Evolutionary conservation across 257 asterid species (phyloP).

Genomic region (Solanum medicagineum): DNA sequence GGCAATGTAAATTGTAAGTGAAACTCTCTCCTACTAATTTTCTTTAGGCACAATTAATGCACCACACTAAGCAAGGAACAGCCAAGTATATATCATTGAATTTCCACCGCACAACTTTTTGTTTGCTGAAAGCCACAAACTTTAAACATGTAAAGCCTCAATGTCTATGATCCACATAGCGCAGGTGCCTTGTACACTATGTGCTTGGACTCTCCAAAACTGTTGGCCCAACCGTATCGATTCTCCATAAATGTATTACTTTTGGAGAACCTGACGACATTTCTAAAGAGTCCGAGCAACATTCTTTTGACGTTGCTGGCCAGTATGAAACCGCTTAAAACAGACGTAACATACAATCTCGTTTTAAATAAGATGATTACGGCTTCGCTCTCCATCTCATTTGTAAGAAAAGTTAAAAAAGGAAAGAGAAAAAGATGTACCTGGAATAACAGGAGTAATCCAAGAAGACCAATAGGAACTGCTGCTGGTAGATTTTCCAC

Average conservation of each 20-base stretch:
- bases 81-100: neutral
- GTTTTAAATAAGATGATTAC: neutral
- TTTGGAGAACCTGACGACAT: too few species aligned
- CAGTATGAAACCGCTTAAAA: neutral
- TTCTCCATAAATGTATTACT: too few species aligned
- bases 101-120: neutral
- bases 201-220: too few species aligned
- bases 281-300: neutral
- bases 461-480: conserved; percentile 77
- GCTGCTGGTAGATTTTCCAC: conserved; percentile 67
- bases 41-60: neutral
- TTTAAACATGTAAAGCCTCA: neutral
- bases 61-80: neutral
- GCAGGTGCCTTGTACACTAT: neutral
- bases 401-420: neutral
- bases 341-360: neutral
- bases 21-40: neutral
- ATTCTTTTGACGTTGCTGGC: neutral
- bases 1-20: neutral
- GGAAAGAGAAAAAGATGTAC: conserved; percentile 6
- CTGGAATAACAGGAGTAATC: conserved; percentile 86
- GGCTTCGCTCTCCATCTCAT: neutral
- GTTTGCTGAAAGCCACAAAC: neutral
- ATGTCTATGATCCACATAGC: neutral
- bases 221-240: too few species aligned